A percentile compares a stretch with the other conserved stretches of the same genome.
Conservation (phyloP, 2,329 filamentous ascomycete species). For the Colletotrichum melonis region DNA sequence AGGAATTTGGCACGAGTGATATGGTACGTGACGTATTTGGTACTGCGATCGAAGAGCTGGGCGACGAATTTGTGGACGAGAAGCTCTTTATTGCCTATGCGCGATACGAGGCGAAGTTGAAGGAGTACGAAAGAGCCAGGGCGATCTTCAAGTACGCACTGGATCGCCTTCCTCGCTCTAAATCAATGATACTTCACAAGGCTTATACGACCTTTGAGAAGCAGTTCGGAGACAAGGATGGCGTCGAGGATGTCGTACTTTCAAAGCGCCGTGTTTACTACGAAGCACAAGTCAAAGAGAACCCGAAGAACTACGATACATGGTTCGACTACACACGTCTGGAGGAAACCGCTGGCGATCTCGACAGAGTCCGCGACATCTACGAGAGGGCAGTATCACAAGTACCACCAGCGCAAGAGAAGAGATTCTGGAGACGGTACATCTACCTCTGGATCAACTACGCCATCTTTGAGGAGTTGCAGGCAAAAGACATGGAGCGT, state of each 20-base stretch:
- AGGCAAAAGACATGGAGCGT: slow-evolving; percentile 80
- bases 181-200: slow-evolving; percentile 87
- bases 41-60: slow-evolving; percentile 85
- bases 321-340: slow-evolving; percentile 97
- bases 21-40: slow-evolving; percentile 93
- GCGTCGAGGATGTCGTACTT: slow-evolving; percentile 95
- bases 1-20: slow-evolving; percentile 93
- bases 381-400: slow-evolving; percentile 97
- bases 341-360: slow-evolving; percentile 86
- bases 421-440: slow-evolving; percentile 96
- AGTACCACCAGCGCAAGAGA: slow-evolving; percentile 93
- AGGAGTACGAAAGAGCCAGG: slow-evolving; percentile 92
- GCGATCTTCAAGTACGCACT: slow-evolving; percentile 98
- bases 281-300: slow-evolving; percentile 93
- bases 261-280: slow-evolving; percentile 93
- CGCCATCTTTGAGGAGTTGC: slow-evolving; percentile 92
- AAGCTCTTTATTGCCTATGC: slow-evolving; percentile 95
- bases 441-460: slow-evolving; percentile 99
- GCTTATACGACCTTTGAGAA: slow-evolving; percentile 98
- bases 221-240: slow-evolving; percentile 93
- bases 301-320: slow-evolving; percentile 94
- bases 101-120: slow-evolving; percentile 93
- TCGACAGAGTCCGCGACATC: slow-evolving; percentile 87
- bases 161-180: slow-evolving; percentile 89
- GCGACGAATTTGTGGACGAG: slow-evolving; percentile 96